Conservation (phyloP, 192 early-diverging fungal species). For the Linnemannia exigua region DNA sequence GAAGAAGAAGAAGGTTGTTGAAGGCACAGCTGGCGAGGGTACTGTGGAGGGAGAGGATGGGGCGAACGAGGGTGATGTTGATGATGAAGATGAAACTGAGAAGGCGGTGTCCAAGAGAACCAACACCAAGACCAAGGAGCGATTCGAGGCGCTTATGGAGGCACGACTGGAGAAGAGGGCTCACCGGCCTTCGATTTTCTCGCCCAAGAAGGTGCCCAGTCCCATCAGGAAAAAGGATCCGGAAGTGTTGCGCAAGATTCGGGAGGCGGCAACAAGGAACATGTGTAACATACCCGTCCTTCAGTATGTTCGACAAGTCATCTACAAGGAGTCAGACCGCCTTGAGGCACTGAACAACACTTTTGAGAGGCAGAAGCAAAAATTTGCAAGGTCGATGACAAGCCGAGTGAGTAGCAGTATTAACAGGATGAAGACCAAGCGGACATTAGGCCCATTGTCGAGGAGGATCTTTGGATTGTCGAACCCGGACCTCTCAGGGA, state of each 20-base stretch:
- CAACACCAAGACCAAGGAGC: conserved; percentile 35
- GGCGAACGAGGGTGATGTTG: conserved; percentile 6
- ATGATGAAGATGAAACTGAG: conserved; percentile 17
- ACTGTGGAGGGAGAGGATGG: background rate
- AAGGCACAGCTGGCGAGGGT: background rate
- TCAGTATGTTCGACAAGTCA: conserved; percentile 32
- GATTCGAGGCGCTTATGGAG: conserved; percentile 32
- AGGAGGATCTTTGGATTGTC: conserved; percentile 19
- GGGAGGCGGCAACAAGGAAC: conserved; percentile 28
- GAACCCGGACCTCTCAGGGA: background rate
- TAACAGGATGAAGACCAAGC: conserved; percentile 16
- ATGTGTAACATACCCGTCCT: conserved; percentile 36
- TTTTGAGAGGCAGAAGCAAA: conserved; percentile 15
- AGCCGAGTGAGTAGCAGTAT: background rate
- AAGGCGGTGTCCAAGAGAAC: background rate
- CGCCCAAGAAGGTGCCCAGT: background rate
- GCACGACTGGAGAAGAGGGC: conserved; percentile 11
- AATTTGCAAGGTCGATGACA: conserved; percentile 10
- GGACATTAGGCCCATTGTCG: conserved; percentile 6
- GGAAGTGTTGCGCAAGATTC: conserved; percentile 7
- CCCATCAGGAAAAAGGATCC: conserved; percentile 5
- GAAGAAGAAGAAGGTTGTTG: conserved; percentile 52
- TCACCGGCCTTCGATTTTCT: background rate
- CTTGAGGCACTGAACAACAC: conserved; percentile 18
- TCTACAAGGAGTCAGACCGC: conserved; percentile 28